Conservation (phyloP, 176 grass and related monocot genomes). For the Carex myosuroides region DNA sequence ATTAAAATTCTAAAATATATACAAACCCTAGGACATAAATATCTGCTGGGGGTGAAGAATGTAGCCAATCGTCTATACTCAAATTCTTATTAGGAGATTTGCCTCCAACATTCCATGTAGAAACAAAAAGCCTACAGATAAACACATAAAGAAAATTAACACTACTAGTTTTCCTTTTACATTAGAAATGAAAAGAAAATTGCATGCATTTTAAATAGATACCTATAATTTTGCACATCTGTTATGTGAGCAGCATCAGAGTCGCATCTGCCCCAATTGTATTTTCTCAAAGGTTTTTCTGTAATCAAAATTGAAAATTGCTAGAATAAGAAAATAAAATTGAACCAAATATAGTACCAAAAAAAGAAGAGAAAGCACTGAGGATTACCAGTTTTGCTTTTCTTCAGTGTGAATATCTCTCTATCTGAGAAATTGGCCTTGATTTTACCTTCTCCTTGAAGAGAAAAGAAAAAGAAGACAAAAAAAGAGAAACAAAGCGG, state of each 20-base stretch:
- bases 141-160: not conserved
- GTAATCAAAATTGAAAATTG: conserved; percentile 17
- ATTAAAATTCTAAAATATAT: not conserved
- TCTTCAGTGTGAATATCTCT: conserved; percentile 64
- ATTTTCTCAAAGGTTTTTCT: conserved; percentile 31
- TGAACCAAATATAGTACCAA: not conserved
- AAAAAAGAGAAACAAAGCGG: conserved; percentile 16
- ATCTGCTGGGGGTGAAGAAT: conserved; percentile 85
- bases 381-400: conserved; percentile 82
- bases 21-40: conserved; percentile 85
- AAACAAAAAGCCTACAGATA: conserved; percentile 65
- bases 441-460: conserved; percentile 28
- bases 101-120: conserved; percentile 95
- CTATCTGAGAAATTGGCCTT: conserved; percentile 76
- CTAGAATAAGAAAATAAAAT: conserved; percentile 31
- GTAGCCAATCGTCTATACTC: conserved; percentile 92
- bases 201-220: conserved; percentile 22
- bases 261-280: conserved; percentile 41
- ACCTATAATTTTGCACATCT: conserved; percentile 77
- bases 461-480: conserved; percentile 5
- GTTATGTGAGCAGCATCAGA: conserved; percentile 38
- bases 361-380: conserved; percentile 13
- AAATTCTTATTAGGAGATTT: conserved; percentile 75
- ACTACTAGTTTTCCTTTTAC: not conserved
- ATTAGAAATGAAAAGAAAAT: not conserved